Evolutionary conservation across 148 eudicot species (phyloP), one percentile per base, ranked within the genome.

Genomic region (Nepenthes gracilis): DNA sequence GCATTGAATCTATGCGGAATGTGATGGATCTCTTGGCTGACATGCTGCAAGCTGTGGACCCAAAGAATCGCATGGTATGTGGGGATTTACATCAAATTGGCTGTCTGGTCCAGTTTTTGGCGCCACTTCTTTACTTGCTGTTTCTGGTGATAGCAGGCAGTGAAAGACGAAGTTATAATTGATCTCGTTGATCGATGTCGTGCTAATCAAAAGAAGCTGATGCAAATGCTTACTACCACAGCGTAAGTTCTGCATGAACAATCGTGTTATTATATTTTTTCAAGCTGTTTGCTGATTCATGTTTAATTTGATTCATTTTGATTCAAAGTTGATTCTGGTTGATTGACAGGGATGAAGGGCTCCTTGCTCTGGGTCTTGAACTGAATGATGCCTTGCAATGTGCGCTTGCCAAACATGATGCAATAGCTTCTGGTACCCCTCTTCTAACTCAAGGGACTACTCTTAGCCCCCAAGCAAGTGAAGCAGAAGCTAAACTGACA

Each of bases 151-250:
- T 59, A 69, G 71, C 71, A 94, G 99, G 87, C 99, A 67, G 83
- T 89, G 55, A 84, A 88, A 68, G 95, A 89, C 69, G 99, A 94
- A 83, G 77, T 94, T 13, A 94, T 94, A 59, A 74, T 86, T 34
- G 97, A 94, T 72, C 89, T 94, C 64, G 97, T 75, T 55, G 90
- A 86, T 35, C 83, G 77, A 63, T 89, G 99, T 61, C 97, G 90
- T 61, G 59, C 85, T 61, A 94, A 84, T 77, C 99, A 94, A 69
- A 94, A 77, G 79, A 94, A 86, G 80, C 71, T 94, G 74, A 78
- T 89, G 86, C 89, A 89, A 73, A 76, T 81, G 85, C 76, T 94
- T 67, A 73, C 87, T 34, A 81, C 87, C 9, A 84, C 92, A 32
- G 76, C 77, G 99, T 82, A 60, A 68, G 85, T 78, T 33, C 51